phyloP scores from a whole-genome alignment of 176 grass and related monocot genomes.

The Oryza coarctata region DNA sequence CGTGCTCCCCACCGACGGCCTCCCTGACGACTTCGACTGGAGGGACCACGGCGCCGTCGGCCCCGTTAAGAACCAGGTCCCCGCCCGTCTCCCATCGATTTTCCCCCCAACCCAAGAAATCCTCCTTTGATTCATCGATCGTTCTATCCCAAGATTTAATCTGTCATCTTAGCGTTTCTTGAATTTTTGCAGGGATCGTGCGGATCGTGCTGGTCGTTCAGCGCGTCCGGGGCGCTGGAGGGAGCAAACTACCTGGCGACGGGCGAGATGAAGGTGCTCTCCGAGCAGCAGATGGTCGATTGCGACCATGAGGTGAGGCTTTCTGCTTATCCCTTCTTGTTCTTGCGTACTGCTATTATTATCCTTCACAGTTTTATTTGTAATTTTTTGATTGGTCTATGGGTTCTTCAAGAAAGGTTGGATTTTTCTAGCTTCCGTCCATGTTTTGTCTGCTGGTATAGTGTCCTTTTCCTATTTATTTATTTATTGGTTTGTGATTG shows the following conservation, averaged over 20 bases:
- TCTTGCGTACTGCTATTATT: background rate
- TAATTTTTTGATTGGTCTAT: conserved; percentile 27
- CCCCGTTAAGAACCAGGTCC: conserved; percentile 84
- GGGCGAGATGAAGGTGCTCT: conserved; percentile 71
- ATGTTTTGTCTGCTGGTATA: conserved; percentile 28
- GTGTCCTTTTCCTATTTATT: conserved; percentile 1
- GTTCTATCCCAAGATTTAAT: background rate
- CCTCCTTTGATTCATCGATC: background rate
- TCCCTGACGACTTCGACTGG: conserved; percentile 85
- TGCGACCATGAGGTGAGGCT: conserved; percentile 76
- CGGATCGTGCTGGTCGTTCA: conserved; percentile 95
- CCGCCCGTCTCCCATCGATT: too few relatives aligned
- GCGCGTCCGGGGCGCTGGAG: conserved; percentile 74
- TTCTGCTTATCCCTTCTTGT: background rate
- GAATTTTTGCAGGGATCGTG: conserved; percentile 64
- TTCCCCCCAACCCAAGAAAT: too few relatives aligned
- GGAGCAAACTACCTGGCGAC: conserved; percentile 82
- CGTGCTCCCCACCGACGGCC: conserved; percentile 71
- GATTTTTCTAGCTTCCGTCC: background rate
- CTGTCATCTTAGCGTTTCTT: background rate
- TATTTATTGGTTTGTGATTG: conserved; percentile 35
- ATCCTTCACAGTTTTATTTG: background rate
- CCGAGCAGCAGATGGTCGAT: conserved; percentile 83
- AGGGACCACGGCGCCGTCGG: conserved; percentile 80
- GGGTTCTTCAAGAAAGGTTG: background rate